Base-by-base conservation (phyloP, 345 rosid species). In the Euphorbia peplus region DNA sequence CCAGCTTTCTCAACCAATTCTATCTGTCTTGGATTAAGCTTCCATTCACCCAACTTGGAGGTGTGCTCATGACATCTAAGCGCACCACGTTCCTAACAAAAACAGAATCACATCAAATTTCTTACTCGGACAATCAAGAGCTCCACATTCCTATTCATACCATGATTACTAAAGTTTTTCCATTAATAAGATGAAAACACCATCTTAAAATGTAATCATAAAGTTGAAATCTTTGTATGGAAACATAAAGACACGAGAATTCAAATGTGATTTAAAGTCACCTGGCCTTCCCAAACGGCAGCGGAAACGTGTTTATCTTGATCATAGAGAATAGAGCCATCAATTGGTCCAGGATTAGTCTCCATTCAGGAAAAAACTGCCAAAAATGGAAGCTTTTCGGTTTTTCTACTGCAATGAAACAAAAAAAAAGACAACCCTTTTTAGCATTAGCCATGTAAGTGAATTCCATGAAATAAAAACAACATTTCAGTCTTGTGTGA, bases 51-150 rank as follows among this genome's bases (percentile, higher is more conserved):
- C 70, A 93, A 72, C 79, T 93, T 93, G 0, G 97, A 93, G 8
- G 98, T 93, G 69, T 93, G 98, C 79, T 93, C 98, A 68, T 90
- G 98, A 82, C 98, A 93, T 82, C 98, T 85, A 66, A 93, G 92
- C 4, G 93, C 98, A 73, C 96, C 97, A n/a, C 98, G 87, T 77
- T 93, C 98, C 97, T 93, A 67, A n/a, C n/a, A n/a, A 12, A 46
- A n/a, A 28, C 39, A 21, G 5, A 18, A 21, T 28, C n/a, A 12
- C 11, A 44, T n/a, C 6, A 16, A 64, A 9, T 29, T 22, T 56
- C n/a, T 57, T 28, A 24, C 57, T 58, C 8, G 30, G 0, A 6
- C 4, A 57, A 44, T 11, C 5, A 41, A 15, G 4, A 24, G 2
- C 28, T 39, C 26, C 21, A 51, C 5, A 13, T 18, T 19, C 52